Evolutionary conservation across 345 rosid genomes (phyloP).

Genomic region (Arabidopsis thaliana): DNA sequence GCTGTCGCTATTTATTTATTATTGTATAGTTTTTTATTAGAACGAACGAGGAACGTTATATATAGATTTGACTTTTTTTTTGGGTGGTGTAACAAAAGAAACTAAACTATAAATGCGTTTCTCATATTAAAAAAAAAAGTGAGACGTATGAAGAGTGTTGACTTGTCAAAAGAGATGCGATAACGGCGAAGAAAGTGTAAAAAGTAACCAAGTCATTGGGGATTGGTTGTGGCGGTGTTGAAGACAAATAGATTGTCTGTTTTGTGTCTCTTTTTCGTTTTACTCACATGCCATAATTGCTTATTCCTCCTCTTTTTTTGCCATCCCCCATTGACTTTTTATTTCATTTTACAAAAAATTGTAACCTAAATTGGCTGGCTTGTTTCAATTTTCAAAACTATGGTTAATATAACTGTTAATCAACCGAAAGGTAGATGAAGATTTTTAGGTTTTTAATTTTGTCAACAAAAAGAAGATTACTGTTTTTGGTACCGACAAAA

Average conservation of each 20-base stretch:
- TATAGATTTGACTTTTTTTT: constrained; percentile 38
- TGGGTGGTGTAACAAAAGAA: constrained; percentile 19
- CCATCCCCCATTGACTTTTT: constrained; percentile 40
- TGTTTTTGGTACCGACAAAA: constrained; percentile 45
- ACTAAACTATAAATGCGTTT: constrained; percentile 24
- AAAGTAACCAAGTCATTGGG: constrained; percentile 44
- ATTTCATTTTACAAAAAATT: neutral
- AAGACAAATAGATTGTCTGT: constrained; percentile 32
- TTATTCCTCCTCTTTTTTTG: constrained; percentile 27
- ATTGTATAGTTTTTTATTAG: constrained; percentile 20
- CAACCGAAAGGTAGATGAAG: constrained; percentile 32
- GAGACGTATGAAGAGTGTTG: constrained; percentile 47
- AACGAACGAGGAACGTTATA: constrained; percentile 40
- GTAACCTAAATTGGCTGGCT: neutral
- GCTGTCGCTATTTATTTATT: constrained; percentile 33
- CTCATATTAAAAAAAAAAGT: neutral
- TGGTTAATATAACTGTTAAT: neutral
- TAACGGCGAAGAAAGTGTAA: constrained; percentile 49
- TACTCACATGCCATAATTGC: constrained; percentile 44
- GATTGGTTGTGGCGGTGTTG: constrained; percentile 46
- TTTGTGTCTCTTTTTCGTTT: constrained; percentile 30
- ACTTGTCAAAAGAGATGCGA: constrained; percentile 54
- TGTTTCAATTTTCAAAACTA: constrained; percentile 19
- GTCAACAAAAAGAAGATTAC: constrained; percentile 5
- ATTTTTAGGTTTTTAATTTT: neutral